Base-by-base conservation (phyloP, 192 early-diverging fungal genomes). In the Backusella macrospora region DNA sequence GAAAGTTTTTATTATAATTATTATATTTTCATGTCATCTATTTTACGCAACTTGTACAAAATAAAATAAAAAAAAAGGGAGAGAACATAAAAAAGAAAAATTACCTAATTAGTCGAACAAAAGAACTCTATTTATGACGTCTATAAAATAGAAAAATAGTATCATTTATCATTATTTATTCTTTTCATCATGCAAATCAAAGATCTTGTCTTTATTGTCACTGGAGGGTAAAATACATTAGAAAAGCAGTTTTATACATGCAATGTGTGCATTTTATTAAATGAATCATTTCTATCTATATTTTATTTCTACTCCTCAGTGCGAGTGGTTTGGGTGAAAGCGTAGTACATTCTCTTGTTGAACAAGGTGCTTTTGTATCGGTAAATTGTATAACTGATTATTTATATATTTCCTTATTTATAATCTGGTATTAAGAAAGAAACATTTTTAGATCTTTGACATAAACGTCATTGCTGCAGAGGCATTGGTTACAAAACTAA, bases 251-350 rank as follows among this genome's bases (percentile, higher is more conserved):
- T 12, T 7, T 9, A 23, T 55, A 1, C 29, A 34, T 34, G 29
- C 29, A 34, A 2, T 34, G 0, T 34, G 29, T 34, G 0, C 2
- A 23, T 55, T 12, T 55, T 13, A 55, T 23, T 55, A 8, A 52
- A 26, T 52, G n/a, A n/a, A n/a, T n/a, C n/a, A n/a, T n/a, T n/a
- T n/a, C 7, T 21, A 55, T 23, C 23, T n/a, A 14, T 38, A 0
- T 6, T 38, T 15, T 39, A 9, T 62, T 3, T 1, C 26, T 6
- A 26, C 18, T 39, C 26, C 3, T 18, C 9, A 79, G 78, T 48
- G 73, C 78, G 21, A 72, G 78, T 39, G 78, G 78, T 15, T 63
- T 79, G 3, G 78, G 78, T 6, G 49, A 72, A 63, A 40, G 65
- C 3, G 52, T 47, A 0, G 68, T 72, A 1, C 69, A 48, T 16